Conservation (phyloP, 2,329 filamentous ascomycete species). For the Ceratocystis albifundus region DNA sequence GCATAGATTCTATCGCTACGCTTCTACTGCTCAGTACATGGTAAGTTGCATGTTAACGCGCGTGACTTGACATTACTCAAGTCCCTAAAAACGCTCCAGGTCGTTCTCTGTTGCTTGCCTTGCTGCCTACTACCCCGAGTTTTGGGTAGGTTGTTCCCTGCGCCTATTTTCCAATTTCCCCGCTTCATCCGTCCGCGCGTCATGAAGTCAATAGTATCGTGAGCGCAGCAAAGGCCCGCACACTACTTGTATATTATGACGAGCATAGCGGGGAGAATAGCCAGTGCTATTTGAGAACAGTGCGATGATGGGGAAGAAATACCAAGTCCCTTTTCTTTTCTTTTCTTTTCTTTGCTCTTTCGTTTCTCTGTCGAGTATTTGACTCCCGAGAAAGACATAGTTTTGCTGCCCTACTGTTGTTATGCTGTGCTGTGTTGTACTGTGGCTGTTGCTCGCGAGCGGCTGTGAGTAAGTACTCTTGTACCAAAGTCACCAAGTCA, state of each 20-base stretch:
- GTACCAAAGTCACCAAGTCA: conserved; percentile 7
- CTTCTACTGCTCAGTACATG: no score
- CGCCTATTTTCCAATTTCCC: background rate
- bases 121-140: background rate
- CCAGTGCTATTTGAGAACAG: background rate
- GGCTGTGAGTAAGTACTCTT: conserved; percentile 1
- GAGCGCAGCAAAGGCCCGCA: background rate
- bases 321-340: background rate
- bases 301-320: background rate
- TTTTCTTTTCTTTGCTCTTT: no score
- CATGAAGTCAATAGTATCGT: background rate
- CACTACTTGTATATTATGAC: background rate
- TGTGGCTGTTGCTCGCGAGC: background rate
- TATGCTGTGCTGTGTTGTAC: background rate
- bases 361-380: background rate
- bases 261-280: background rate
- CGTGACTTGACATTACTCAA: background rate
- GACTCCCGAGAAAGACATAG: background rate
- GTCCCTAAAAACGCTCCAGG: background rate
- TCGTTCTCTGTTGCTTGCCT: background rate
- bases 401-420: background rate
- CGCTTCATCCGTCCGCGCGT: background rate
- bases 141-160: background rate
- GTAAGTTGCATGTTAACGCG: background rate
- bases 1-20: background rate